Conservation (phyloP, 495 filamentous ascomycete species). For the Penicillium waksmanii region DNA sequence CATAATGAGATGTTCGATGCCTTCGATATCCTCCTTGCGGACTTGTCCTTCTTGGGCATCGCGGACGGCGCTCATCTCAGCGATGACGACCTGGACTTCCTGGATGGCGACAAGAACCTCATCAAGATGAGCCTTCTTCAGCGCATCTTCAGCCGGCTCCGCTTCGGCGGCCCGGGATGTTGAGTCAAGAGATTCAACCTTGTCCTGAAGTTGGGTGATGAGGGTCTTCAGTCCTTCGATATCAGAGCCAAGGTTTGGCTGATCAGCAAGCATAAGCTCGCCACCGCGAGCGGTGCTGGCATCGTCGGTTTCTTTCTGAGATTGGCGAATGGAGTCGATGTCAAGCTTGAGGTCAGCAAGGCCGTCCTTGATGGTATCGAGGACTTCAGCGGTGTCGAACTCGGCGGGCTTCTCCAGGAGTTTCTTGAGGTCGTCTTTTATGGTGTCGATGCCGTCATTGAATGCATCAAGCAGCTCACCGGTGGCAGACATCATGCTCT, state of each 20-base stretch:
- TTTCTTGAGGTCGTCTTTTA: constrained; percentile 76
- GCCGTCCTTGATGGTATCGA: constrained; percentile 82
- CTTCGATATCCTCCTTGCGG: constrained; percentile 76
- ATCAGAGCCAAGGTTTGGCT: constrained; percentile 60
- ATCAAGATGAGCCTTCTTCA: constrained; percentile 64
- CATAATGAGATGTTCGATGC: constrained; percentile 84
- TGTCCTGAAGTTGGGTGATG: constrained; percentile 78
- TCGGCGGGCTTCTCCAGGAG: constrained; percentile 77
- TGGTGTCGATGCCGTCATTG: constrained; percentile 75
- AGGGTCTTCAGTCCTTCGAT: constrained; percentile 82
- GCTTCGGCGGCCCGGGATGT: constrained; percentile 54
- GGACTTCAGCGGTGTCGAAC: constrained; percentile 81
- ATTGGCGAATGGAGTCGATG: constrained; percentile 72
- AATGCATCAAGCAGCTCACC: constrained; percentile 80
- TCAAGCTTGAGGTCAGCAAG: constrained; percentile 73
- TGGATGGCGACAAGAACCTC: constrained; percentile 59
- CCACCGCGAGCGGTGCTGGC: constrained; percentile 47
- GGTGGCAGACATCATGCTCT: constrained; percentile 62
- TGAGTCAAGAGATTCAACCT: constrained; percentile 78
- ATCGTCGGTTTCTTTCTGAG: constrained; percentile 43
- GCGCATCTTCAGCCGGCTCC: constrained; percentile 43
- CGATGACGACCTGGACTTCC: constrained; percentile 61
- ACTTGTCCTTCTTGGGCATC: constrained; percentile 45
- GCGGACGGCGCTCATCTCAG: constrained; percentile 42
- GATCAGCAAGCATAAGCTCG: constrained; percentile 60